phyloP scores from a whole-genome alignment of 2,329 filamentous ascomycete genomes.

The Coniochaeta sp. region DNA sequence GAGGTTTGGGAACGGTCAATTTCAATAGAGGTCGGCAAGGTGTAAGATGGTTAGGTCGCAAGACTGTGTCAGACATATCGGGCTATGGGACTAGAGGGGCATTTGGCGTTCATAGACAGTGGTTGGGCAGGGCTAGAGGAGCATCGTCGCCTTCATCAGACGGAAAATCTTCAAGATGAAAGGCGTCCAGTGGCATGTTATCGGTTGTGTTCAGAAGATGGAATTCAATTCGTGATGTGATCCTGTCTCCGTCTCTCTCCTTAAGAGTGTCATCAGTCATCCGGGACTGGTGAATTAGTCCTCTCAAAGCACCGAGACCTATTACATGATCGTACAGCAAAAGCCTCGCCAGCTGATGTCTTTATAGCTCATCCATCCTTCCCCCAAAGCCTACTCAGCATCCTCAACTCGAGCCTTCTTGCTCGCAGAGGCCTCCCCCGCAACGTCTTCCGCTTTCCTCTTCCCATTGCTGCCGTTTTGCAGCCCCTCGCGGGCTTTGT shows the following conservation, averaged over 20 bases:
- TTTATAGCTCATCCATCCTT: no score
- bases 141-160: no score
- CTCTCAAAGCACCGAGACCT: not conserved
- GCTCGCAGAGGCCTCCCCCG: constrained; percentile 18
- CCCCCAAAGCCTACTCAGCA: no score
- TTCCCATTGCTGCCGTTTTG: constrained; percentile 28
- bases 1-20: constrained; percentile 16
- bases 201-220: not conserved
- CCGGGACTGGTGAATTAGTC: not conserved
- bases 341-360: no score
- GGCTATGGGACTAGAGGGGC: no score
- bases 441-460: constrained; percentile 33
- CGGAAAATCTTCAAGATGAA: no score
- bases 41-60: no score
- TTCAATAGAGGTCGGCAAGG: no score
- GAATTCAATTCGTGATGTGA: not conserved
- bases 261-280: not conserved
- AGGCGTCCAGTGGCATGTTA: no score
- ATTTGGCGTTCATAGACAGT: no score
- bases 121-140: no score
- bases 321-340: not conserved
- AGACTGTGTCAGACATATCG: no score
- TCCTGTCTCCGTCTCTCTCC: not conserved
- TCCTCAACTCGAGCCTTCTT: constrained; percentile 39
- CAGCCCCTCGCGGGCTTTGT: constrained; percentile 21